Conservation (phyloP, 208 protist genomes). For the Angomonas desouzai region DNA sequence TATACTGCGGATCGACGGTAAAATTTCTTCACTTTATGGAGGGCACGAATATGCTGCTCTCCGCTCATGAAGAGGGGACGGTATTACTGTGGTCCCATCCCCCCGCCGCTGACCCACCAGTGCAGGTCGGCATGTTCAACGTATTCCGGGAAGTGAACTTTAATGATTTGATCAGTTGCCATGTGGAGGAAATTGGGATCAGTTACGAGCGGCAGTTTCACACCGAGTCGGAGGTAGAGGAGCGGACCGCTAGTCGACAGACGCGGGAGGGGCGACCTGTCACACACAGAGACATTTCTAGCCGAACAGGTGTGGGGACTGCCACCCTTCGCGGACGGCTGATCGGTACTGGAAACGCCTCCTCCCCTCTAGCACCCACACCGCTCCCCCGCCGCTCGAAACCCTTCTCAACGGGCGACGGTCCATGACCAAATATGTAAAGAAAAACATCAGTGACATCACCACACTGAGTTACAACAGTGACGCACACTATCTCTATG, state of each 20-base stretch:
- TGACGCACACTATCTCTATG: constrained; percentile 51
- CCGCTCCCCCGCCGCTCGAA: not conserved
- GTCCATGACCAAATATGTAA: not conserved
- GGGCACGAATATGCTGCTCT: constrained; percentile 33
- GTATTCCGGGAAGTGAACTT: constrained; percentile 10
- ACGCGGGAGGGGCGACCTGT: not conserved
- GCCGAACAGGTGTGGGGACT: not conserved
- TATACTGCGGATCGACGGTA: constrained; percentile 12
- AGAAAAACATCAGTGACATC: constrained; percentile 19
- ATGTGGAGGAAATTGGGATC: not conserved
- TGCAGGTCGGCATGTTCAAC: constrained; percentile 24
- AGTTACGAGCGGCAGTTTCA: not conserved
- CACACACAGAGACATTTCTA: not conserved
- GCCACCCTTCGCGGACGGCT: not conserved
- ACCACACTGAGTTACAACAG: constrained; percentile 50
- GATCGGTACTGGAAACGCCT: not conserved
- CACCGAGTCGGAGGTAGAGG: not conserved
- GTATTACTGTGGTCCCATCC: constrained; percentile 54
- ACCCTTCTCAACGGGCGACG: not conserved
- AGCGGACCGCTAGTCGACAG: not conserved
- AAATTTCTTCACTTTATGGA: constrained; percentile 37
- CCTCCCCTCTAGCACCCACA: not conserved
- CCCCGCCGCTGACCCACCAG: constrained; percentile 34
- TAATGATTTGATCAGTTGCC: not conserved
- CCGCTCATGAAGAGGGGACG: constrained; percentile 35